A percentile compares a stretch with the other conserved stretches of the same genome.
These are phyloP conservation scores for Anthoceros angustus DNA, from an alignment of 225 moss, liverwort and hornwort species.

Conservation along the genomic window DNA sequence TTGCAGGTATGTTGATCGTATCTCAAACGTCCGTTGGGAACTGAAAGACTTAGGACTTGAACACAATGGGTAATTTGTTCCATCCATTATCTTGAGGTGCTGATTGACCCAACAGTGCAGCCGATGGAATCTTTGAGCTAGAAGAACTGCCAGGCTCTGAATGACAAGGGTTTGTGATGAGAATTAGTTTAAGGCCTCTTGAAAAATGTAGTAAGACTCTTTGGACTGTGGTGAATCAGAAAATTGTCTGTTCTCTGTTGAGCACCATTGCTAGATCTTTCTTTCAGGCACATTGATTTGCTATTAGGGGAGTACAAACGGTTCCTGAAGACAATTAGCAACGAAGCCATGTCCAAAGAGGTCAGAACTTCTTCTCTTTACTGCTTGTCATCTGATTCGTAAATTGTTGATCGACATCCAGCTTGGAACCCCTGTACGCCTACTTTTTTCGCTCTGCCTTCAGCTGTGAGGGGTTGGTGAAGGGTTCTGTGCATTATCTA, in stretches of 20 bases:
- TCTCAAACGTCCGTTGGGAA: slow-evolving; percentile 83
- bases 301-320: slow-evolving; percentile 90
- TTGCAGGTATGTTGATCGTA: slow-evolving; percentile 80
- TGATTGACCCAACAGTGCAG: no score
- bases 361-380: slow-evolving; percentile 18
- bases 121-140: no score
- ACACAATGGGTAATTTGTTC: slow-evolving; percentile 65
- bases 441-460: no score
- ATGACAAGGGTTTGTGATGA: no score
- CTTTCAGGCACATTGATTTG: slow-evolving; percentile 82
- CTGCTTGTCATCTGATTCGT: neutral
- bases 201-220: neutral
- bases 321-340: slow-evolving; percentile 58
- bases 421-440: no score
- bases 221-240: slow-evolving; percentile 9
- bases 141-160: no score
- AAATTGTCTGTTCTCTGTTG: neutral
- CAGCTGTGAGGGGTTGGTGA: no score
- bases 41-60: slow-evolving; percentile 91
- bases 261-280: neutral
- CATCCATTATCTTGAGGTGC: neutral
- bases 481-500: no score
- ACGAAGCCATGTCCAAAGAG: slow-evolving; percentile 55
- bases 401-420: no score
- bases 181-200: neutral